Percentiles rank a stretch among this genome's conserved stretches.
phyloP scores from a whole-genome alignment of 768 basidiomycete genomes.

The Xanthoconium stramineum region DNA sequence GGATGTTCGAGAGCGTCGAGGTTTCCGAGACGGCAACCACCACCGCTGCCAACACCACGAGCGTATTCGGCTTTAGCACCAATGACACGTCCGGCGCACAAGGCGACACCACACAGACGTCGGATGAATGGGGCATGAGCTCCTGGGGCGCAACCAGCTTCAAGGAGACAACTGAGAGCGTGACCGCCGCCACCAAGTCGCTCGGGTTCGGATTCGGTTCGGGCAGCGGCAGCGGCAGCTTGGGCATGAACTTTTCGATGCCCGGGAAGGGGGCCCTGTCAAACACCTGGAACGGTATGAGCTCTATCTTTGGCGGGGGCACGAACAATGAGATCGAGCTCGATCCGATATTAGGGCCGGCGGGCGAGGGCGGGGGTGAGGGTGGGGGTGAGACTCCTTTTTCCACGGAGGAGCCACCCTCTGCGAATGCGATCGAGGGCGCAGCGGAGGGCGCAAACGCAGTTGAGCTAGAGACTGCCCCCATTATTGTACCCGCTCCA shows the following conservation, averaged over 20 bases:
- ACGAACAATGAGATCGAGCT: constrained; percentile 1
- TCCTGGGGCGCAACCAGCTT: constrained; percentile 1
- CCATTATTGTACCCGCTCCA: neutral
- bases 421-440: neutral
- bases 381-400: too few species aligned
- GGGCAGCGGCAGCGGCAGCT: neutral
- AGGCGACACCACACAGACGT: neutral
- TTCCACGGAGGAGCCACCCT: neutral
- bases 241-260: neutral
- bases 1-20: constrained; percentile 3
- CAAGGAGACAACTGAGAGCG: neutral
- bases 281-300: neutral
- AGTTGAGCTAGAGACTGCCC: neutral
- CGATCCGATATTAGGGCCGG: neutral
- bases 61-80: neutral
- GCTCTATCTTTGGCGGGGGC: constrained; percentile 5
- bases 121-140: neutral
- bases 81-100: neutral
- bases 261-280: neutral
- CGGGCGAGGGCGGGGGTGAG: neutral
- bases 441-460: neutral
- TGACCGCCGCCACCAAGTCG: neutral
- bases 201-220: constrained; percentile 2
- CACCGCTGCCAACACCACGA: neutral
- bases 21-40: neutral